Evolutionary conservation across 73 alveolate genomes (phyloP).

Genomic region (Tetrahymena borealis): DNA sequence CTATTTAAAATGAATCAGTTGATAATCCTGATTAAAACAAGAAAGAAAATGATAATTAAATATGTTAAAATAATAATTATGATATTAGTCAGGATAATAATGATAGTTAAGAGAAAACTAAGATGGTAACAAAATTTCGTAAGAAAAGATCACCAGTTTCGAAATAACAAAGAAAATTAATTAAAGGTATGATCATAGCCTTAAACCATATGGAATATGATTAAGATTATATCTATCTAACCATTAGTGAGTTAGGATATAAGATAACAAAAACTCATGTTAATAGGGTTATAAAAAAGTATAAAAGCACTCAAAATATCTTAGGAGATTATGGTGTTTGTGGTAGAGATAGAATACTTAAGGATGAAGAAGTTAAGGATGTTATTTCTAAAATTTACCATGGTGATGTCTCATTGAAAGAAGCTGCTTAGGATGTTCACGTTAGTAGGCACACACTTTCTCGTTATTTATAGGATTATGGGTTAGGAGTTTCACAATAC

Average conservation of each 20-base stretch:
- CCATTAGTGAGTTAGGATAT: not conserved
- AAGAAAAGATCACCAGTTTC: not conserved
- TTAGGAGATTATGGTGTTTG: not conserved
- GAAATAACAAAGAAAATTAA: not conserved
- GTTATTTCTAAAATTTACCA: not conserved
- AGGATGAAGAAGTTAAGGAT: not conserved
- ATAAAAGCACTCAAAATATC: not conserved
- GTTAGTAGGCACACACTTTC: not conserved
- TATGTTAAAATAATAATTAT: too few species aligned
- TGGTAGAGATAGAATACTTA: not conserved
- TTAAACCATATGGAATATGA: not conserved
- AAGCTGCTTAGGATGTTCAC: not conserved
- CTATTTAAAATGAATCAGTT: too few species aligned
- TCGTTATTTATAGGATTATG: not conserved
- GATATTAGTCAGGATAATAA: too few species aligned
- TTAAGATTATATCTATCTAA: not conserved
- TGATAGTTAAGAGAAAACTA: not conserved
- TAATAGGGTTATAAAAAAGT: not conserved
- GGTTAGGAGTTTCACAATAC: not conserved
- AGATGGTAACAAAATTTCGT: not conserved
- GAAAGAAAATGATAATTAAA: too few species aligned
- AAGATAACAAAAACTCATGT: not conserved
- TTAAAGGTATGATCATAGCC: not conserved
- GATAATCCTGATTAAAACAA: too few species aligned
- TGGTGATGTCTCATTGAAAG: not conserved